These are phyloP conservation scores for Pulveroboletus frians DNA, from an alignment of 768 basidiomycete genomes.

Conservation along the genomic window DNA sequence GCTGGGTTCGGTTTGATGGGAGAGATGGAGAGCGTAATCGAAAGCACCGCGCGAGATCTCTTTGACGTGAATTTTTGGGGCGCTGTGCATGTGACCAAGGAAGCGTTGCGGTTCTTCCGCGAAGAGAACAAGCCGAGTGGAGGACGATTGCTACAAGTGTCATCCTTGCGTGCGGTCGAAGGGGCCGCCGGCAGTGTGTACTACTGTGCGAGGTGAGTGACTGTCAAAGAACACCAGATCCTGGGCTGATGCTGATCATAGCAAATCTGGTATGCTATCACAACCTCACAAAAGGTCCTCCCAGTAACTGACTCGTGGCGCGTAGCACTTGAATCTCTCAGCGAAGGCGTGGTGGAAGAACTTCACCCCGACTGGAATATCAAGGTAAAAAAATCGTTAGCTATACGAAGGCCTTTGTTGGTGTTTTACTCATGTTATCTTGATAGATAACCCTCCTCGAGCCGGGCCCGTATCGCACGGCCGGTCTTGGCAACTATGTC, in stretches of 20 bases:
- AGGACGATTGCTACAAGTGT: constrained; percentile 16
- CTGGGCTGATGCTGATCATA: background rate
- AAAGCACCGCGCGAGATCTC: constrained; percentile 30
- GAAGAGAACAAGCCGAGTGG: constrained; percentile 30
- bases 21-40: constrained; percentile 35
- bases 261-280: constrained; percentile 14
- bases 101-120: constrained; percentile 27
- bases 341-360: too few species aligned
- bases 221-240: background rate
- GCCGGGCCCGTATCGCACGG: constrained; percentile 1
- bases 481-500: background rate
- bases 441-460: background rate
- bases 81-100: constrained; percentile 34
- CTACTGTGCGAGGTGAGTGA: constrained; percentile 23
- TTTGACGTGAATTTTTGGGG: constrained; percentile 46
- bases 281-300: background rate
- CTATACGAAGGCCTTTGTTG: too few species aligned
- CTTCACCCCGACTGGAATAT: too few species aligned
- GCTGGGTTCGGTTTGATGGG: constrained; percentile 16
- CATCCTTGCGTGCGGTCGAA: constrained; percentile 28
- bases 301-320: background rate
- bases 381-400: too few species aligned
- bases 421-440: background rate
- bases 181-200: constrained; percentile 8
- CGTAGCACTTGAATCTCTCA: constrained; percentile 11